Evolutionary conservation across 2,329 filamentous ascomycete genomes (phyloP).

Genomic region (Plectosphaerella sp.): DNA sequence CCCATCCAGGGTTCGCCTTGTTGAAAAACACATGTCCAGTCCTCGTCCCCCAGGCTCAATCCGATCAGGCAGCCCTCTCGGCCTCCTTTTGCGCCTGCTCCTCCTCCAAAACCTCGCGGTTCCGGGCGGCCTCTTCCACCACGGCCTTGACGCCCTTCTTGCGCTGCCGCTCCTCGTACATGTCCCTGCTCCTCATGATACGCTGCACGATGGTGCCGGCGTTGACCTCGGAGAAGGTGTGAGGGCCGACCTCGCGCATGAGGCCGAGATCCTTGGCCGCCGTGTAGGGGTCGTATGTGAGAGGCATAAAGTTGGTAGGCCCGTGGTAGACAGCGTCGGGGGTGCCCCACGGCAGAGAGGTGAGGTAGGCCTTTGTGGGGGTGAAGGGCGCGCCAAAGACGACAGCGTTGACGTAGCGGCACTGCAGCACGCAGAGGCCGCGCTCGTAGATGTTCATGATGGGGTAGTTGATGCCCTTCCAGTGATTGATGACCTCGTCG

Average conservation of each 20-base stretch:
- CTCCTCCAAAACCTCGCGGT: conserved; percentile 59
- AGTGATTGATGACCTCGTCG: conserved; percentile 89
- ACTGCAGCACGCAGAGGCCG: conserved; percentile 91
- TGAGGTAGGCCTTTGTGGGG: conserved; percentile 74
- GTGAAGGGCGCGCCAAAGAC: conserved; percentile 88
- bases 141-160: conserved; percentile 84
- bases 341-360: conserved; percentile 65
- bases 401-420: conserved; percentile 83
- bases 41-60: neutral
- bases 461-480: conserved; percentile 97
- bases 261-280: conserved; percentile 79
- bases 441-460: conserved; percentile 99
- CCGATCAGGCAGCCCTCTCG: conserved; percentile 16
- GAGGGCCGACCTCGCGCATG: conserved; percentile 71
- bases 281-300: conserved; percentile 75
- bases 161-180: conserved; percentile 88
- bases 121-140: conserved; percentile 62
- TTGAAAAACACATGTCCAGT: too few species aligned
- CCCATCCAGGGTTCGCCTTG: too few species aligned
- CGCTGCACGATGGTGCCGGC: conserved; percentile 86
- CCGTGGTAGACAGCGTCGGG: conserved; percentile 90
- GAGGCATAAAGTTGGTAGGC: conserved; percentile 84
- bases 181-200: conserved; percentile 79
- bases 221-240: conserved; percentile 84
- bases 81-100: conserved; percentile 48